A percentile compares a stretch with the other conserved stretches of the same genome.
Evolutionary conservation across 192 early-diverging fungal species (phyloP).

Genomic region (Rhizoclosmatium sp.): DNA sequence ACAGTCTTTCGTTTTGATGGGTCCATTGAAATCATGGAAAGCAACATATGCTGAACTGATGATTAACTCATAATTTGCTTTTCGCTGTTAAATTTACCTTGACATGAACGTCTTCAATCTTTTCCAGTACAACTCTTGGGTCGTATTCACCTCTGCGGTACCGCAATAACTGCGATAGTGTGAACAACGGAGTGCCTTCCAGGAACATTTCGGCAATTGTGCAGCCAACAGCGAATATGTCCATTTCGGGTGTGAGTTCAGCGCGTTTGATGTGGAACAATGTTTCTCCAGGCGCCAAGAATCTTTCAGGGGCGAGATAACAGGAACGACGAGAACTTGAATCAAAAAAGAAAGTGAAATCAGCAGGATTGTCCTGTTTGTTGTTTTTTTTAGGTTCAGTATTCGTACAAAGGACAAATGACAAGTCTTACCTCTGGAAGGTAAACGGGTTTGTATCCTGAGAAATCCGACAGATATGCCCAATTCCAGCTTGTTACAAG

Average conservation of each 20-base stretch:
- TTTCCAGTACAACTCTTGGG: conserved; percentile 72
- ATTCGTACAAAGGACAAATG: neutral
- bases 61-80: neutral
- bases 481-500: conserved; percentile 96
- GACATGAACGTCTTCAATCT: conserved; percentile 84
- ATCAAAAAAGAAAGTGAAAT: conserved; percentile 98
- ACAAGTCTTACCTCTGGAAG: conserved; percentile 75
- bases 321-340: conserved; percentile 86
- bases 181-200: conserved; percentile 92
- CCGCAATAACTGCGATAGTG: conserved; percentile 88
- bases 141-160: conserved; percentile 84
- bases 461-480: conserved; percentile 90
- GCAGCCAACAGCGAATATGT: conserved; percentile 90
- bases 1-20: conserved; percentile 77
- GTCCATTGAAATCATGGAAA: conserved; percentile 89
- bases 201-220: conserved; percentile 92
- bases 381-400: conserved; percentile 20
- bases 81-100: conserved; percentile 53
- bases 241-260: conserved; percentile 79
- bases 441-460: conserved; percentile 89
- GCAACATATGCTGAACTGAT: conserved; percentile 67
- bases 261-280: conserved; percentile 39
- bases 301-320: conserved; percentile 95
- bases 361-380: conserved; percentile 88
- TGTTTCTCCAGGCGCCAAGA: conserved; percentile 74